phyloP scores from a whole-genome alignment of 106 monocot genomes.

The Posidonia australis region DNA sequence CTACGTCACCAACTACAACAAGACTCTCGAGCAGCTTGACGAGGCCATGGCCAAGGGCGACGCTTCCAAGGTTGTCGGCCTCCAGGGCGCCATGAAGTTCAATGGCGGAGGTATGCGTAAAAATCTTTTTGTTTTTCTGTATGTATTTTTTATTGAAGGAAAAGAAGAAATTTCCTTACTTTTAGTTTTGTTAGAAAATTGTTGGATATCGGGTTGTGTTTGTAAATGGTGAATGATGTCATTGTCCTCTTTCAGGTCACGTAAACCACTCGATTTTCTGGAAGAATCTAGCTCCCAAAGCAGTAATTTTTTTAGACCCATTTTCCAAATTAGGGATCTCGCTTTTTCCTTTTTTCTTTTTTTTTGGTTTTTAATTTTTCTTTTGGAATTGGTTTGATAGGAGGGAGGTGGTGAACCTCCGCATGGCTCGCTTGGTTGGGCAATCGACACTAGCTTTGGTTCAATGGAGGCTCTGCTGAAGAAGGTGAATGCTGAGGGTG shows the following conservation, averaged over 20 bases:
- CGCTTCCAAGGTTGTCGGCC: conserved; percentile 51
- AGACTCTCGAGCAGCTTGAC: conserved; percentile 89
- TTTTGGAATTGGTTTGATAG: conserved; percentile 28
- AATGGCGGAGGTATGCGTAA: conserved; percentile 77
- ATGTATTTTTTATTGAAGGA: not conserved
- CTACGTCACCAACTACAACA: conserved; percentile 93
- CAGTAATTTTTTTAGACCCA: conserved; percentile 23
- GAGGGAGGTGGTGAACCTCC: conserved; percentile 95
- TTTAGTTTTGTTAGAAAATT: too few species aligned
- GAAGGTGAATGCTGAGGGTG: conserved; percentile 78
- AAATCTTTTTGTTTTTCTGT: not conserved
- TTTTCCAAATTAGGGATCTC: too few species aligned
- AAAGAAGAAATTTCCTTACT: too few species aligned
- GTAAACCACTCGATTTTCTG: conserved; percentile 97
- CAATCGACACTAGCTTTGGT: conserved; percentile 72
- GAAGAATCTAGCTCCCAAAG: conserved; percentile 82
- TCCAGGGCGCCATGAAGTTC: conserved; percentile 96
- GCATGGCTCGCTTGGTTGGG: conserved; percentile 82
- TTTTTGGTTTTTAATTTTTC: not conserved
- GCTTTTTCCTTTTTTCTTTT: too few species aligned
- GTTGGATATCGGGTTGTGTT: too few species aligned
- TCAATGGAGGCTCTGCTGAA: conserved; percentile 53
- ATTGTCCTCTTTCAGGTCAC: conserved; percentile 60
- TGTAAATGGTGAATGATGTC: not conserved
- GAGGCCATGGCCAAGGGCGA: conserved; percentile 77